Conservation (phyloP, 2,329 filamentous ascomycete species). For the Grosmannia clavigera region DNA sequence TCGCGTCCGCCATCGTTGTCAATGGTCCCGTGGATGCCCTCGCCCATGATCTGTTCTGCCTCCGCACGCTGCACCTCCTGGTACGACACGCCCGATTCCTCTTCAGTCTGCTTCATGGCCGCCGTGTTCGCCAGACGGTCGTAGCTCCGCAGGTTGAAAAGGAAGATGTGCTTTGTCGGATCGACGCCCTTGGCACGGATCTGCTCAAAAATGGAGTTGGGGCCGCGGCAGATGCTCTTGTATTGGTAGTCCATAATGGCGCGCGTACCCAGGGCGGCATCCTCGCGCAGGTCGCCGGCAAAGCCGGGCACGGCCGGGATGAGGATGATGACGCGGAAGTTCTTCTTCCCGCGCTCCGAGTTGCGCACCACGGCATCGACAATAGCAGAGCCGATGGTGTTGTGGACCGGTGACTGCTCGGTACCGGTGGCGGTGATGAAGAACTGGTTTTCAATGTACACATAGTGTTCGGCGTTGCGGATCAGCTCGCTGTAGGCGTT, state of each 20-base stretch:
- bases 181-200: conserved; percentile 62
- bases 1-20: conserved; percentile 33
- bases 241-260: conserved; percentile 99
- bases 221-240: conserved; percentile 85
- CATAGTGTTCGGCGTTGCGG: conserved; percentile 74
- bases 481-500: conserved; percentile 82
- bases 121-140: conserved; percentile 81
- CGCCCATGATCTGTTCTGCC: conserved; percentile 76
- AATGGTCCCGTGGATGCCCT: conserved; percentile 51
- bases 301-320: conserved; percentile 92
- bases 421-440: conserved; percentile 92
- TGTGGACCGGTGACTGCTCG: conserved; percentile 75
- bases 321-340: conserved; percentile 81
- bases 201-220: conserved; percentile 79
- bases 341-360: conserved; percentile 60
- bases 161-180: conserved; percentile 69
- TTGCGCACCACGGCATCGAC: conserved; percentile 81
- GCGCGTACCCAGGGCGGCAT: conserved; percentile 71
- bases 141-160: conserved; percentile 89
- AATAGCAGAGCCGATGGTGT: conserved; percentile 77
- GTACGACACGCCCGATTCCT: conserved; percentile 68
- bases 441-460: conserved; percentile 98
- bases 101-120: conserved; percentile 60
- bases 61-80: conserved; percentile 78
- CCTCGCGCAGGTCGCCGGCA: conserved; percentile 74